phyloP scores from a whole-genome alignment of 371 early-diverging fungal genomes.

The Batrachochytrium dendrobatidis region DNA sequence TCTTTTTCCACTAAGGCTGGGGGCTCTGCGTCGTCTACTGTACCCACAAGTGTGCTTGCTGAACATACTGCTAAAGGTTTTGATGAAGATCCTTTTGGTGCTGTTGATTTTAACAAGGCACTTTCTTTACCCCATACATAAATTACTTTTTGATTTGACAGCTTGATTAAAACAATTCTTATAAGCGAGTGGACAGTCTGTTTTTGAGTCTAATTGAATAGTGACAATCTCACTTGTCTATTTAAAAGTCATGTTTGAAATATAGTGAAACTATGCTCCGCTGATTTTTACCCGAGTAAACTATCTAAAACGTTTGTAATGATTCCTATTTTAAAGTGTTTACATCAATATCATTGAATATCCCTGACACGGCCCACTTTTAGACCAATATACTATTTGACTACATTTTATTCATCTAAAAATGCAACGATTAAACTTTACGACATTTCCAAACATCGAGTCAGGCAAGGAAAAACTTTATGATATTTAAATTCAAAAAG shows the following conservation, averaged over 20 bases:
- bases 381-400: too few species aligned
- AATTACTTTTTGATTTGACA: too few species aligned
- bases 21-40: neutral
- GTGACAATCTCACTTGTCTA: neutral
- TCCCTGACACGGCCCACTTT: too few species aligned
- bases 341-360: neutral
- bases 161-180: too few species aligned
- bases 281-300: neutral
- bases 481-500: conserved; percentile 1
- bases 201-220: neutral
- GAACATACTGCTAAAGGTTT: neutral
- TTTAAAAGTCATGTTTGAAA: neutral
- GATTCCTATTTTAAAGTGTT: too few species aligned
- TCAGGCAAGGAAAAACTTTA: neutral
- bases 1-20: neutral
- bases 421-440: too few species aligned
- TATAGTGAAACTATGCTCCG: neutral
- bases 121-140: too few species aligned
- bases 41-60: neutral
- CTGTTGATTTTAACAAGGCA: neutral
- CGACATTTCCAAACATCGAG: neutral
- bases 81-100: neutral
- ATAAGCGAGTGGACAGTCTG: too few species aligned
- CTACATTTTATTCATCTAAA: too few species aligned
- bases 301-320: neutral